Base-by-base conservation (phyloP, 2,329 filamentous ascomycete genomes). In the Davidsoniella australis region DNA sequence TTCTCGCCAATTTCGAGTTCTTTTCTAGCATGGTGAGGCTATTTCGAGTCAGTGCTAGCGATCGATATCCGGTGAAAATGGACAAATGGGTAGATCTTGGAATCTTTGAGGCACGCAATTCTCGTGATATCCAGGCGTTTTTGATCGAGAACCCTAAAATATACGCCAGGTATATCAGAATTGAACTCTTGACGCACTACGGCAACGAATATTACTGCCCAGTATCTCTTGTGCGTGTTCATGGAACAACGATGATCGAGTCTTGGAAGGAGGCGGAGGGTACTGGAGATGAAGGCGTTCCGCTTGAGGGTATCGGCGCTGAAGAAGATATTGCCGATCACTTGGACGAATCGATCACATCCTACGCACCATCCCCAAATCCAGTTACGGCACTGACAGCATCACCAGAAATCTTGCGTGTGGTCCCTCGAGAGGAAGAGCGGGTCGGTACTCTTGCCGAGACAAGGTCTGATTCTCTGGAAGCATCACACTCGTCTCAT, bases 1-100 rank as follows among this genome's bases (percentile, higher is more conserved):
- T 96, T n/a, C 72, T 98, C 48, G 91, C 89, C 54, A 98, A 98
- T 62, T 98, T 93, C 58, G 91, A 98, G 63, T 98, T 98, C 68
- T 98, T 98, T 69, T 94, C 87, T 49, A 95, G 87, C 61, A 95
- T 94, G 74, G 84, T 96, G 57, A 82, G 87, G 48, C 83, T 80
- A 44, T 95, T 98, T 62, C 76, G 84, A 47, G 78, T 96, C 56
- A 93, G 85, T 61, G 89, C 95, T 44, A 93, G 88, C 51, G 91
- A 96, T 65, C 79, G 86, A 50, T 96, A 95, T 63, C 91, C 91
- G 0, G 84, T 91, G 48, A 96, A 95, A 63, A 64, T 76, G 50
- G 88, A 94, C 45, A 85, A 91, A 57, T 98, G 91, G 91, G 86
- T 82, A 56, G 79, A 86, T 41, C 63, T 96, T 42, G 91, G 87